Evolutionary conservation across 1,139 yeast genomes (phyloP).

Genomic region (Candida smagusa): DNA sequence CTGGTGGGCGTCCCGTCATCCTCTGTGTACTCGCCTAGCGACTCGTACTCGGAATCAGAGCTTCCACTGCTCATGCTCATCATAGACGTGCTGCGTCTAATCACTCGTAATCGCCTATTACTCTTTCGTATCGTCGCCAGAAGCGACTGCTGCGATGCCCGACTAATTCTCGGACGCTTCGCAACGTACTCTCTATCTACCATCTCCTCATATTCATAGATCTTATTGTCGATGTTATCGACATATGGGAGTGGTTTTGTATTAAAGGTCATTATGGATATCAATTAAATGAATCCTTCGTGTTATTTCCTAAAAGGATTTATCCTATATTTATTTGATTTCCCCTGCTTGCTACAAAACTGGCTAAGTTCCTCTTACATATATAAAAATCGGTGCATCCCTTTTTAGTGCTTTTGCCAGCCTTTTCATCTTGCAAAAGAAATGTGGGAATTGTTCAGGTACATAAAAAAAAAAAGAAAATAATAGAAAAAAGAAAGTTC

Average conservation of each 20-base stretch:
- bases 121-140: slow-evolving; percentile 2
- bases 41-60: slow-evolving; percentile 29
- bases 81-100: slow-evolving; percentile 2
- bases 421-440: slow-evolving; percentile 1
- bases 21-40: slow-evolving; percentile 35
- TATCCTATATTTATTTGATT: neutral
- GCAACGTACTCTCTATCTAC: neutral
- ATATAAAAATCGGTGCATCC: neutral
- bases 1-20: slow-evolving; percentile 31
- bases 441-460: neutral
- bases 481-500: neutral
- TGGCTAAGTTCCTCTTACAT: no score
- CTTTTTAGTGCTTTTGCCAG: neutral
- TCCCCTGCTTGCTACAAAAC: no score
- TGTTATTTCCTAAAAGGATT: neutral
- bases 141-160: slow-evolving; percentile 2
- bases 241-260: slow-evolving; percentile 27
- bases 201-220: slow-evolving; percentile 18
- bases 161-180: neutral
- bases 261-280: slow-evolving; percentile 11
- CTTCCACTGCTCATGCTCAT: slow-evolving; percentile 1
- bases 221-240: slow-evolving; percentile 18
- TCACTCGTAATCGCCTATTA: slow-evolving; percentile 4
- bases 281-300: slow-evolving; percentile 5
- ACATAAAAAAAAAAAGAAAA: neutral